These are phyloP conservation scores for Ophiosphaerella korrae DNA, from an alignment of 2,329 filamentous ascomycete genomes.

Conservation along the genomic window DNA sequence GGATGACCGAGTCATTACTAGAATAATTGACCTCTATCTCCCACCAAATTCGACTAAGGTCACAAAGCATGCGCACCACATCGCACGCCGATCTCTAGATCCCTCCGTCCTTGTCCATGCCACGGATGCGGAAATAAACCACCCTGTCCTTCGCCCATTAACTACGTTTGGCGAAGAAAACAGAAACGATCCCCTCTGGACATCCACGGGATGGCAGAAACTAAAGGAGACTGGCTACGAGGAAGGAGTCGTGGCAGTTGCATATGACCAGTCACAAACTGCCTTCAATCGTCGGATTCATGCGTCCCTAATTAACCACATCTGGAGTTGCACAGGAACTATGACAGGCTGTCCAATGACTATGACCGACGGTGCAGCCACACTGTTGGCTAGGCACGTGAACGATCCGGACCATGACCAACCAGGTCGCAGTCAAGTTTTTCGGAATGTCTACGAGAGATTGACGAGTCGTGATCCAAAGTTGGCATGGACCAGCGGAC, in stretches of 20 bases:
- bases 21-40: constrained; percentile 33
- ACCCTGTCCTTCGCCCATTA: constrained; percentile 64
- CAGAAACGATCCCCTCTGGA: constrained; percentile 62
- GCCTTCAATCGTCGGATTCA: constrained; percentile 62
- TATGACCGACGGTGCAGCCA: constrained; percentile 67
- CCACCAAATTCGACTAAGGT: constrained; percentile 14
- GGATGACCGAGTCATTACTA: constrained; percentile 29
- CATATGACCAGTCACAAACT: constrained; percentile 61
- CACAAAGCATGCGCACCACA: constrained; percentile 20
- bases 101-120: constrained; percentile 41
- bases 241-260: constrained; percentile 64
- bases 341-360: constrained; percentile 68
- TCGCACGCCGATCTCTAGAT: constrained; percentile 26
- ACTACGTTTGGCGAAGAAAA: constrained; percentile 65
- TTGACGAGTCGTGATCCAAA: constrained; percentile 59
- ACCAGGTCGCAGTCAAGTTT: constrained; percentile 47
- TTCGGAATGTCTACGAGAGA: constrained; percentile 59
- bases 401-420: constrained; percentile 31
- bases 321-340: constrained; percentile 65
- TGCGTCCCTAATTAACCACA: constrained; percentile 63
- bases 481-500: constrained; percentile 70
- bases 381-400: constrained; percentile 26
- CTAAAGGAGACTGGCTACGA: constrained; percentile 64
- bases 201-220: constrained; percentile 68
- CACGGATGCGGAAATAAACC: constrained; percentile 68